Evolutionary conservation across 2,329 filamentous ascomycete genomes (phyloP).

Genomic region (Claviceps sp.): DNA sequence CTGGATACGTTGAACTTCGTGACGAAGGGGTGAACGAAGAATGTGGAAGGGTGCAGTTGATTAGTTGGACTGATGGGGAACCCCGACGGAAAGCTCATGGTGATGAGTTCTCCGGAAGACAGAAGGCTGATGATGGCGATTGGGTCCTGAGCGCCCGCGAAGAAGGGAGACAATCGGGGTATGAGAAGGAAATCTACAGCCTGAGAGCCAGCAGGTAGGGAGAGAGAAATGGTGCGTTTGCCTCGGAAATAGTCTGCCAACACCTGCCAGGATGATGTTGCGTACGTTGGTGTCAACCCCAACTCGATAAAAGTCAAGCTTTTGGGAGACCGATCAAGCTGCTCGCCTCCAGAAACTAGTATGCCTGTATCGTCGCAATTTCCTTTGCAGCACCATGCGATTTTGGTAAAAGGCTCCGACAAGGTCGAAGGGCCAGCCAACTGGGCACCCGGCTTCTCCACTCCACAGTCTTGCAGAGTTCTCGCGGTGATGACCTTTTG

Average conservation of each 20-base stretch:
- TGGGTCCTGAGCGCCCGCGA: slow-evolving; percentile 77
- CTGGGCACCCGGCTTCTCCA: slow-evolving; percentile 51
- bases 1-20: slow-evolving; percentile 57
- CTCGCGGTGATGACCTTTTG: slow-evolving; percentile 72
- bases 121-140: slow-evolving; percentile 70
- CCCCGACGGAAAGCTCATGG: slow-evolving; percentile 83
- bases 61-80: slow-evolving; percentile 86
- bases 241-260: slow-evolving; percentile 66
- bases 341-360: slow-evolving; percentile 69
- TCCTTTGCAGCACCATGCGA: slow-evolving; percentile 87
- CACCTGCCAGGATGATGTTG: slow-evolving; percentile 80
- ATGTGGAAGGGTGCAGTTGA: slow-evolving; percentile 75
- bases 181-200: slow-evolving; percentile 72
- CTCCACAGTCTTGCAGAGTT: slow-evolving; percentile 58
- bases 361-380: slow-evolving; percentile 90
- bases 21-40: slow-evolving; percentile 83
- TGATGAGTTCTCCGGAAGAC: slow-evolving; percentile 77
- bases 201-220: slow-evolving; percentile 64
- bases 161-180: slow-evolving; percentile 72
- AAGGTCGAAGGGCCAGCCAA: slow-evolving; percentile 40
- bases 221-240: slow-evolving; percentile 58
- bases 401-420: slow-evolving; percentile 62
- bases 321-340: slow-evolving; percentile 52
- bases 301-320: slow-evolving; percentile 83
- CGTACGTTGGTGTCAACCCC: slow-evolving; percentile 76